Percentiles rank a stretch among this genome's conserved stretches.
Conservation (phyloP, 1,284 basidiomycete genomes). For the Sporisorium graminicola region DNA sequence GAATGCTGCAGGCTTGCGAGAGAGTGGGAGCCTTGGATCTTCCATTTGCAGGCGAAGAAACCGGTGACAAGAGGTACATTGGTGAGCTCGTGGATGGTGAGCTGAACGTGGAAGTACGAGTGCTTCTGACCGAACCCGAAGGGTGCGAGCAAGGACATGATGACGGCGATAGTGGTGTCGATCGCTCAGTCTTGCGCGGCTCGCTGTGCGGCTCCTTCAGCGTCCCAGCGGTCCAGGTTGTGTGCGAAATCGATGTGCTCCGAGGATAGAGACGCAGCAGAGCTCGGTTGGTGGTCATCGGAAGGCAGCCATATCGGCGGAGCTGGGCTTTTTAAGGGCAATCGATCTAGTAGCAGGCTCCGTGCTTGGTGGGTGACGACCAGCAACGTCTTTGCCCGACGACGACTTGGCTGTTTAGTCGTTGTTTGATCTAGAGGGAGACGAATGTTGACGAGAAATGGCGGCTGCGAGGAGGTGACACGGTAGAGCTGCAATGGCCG, state of each 20-base stretch:
- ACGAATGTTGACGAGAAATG: not conserved
- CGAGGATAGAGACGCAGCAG: not conserved
- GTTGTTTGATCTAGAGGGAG: not conserved
- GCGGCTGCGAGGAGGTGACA: not conserved
- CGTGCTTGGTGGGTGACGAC: not conserved
- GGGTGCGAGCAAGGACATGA: constrained; percentile 60
- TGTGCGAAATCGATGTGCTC: not conserved
- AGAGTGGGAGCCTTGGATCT: constrained; percentile 76
- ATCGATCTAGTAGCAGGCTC: not conserved
- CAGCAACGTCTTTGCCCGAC: not conserved
- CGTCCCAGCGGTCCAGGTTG: not conserved
- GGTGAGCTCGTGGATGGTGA: constrained; percentile 79
- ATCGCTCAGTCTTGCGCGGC: not conserved
- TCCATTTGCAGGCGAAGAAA: constrained; percentile 81
- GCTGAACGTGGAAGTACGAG: constrained; percentile 76
- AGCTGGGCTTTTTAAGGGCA: constrained; percentile 2
- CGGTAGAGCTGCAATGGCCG: not conserved
- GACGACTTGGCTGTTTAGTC: not conserved
- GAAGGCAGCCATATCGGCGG: not conserved
- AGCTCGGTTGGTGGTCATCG: constrained; percentile 4
- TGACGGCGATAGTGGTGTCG: not conserved
- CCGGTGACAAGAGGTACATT: constrained; percentile 82
- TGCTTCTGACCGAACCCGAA: constrained; percentile 72
- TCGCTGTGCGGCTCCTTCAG: not conserved
- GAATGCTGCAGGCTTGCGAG: constrained; percentile 48